Percentiles rank a stretch among this genome's conserved stretches.
Evolutionary conservation across 1,284 basidiomycete genomes (phyloP).

Genomic region (Pseudozyma hubeiensis): DNA sequence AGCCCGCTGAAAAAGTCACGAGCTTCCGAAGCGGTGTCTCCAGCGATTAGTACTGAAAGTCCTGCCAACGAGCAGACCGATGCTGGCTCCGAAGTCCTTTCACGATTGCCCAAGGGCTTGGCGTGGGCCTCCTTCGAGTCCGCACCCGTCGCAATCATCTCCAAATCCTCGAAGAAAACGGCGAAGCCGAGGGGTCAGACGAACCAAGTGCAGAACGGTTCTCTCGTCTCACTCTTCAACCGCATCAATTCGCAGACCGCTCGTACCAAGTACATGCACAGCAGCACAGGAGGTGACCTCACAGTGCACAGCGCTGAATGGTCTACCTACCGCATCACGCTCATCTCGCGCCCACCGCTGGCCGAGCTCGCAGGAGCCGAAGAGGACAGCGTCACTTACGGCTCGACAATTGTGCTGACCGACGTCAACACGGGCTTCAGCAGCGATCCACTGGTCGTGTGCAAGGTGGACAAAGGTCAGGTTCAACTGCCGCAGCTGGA

Average conservation of each 20-base stretch:
- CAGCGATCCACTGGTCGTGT: conserved; percentile 86
- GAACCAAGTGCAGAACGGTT: conserved; percentile 87
- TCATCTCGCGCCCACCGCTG: conserved; percentile 62
- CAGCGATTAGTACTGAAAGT: conserved; percentile 21
- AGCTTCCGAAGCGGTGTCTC: conserved; percentile 27
- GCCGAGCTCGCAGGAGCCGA: conserved; percentile 50
- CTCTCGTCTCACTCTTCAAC: conserved; percentile 93
- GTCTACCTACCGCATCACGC: conserved; percentile 91
- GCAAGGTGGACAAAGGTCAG: conserved; percentile 90
- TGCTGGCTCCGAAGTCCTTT: conserved; percentile 26
- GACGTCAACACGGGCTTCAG: conserved; percentile 85
- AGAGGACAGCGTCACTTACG: conserved; percentile 78
- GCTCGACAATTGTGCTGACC: conserved; percentile 85
- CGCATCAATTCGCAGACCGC: conserved; percentile 97
- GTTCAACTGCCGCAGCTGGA: conserved; percentile 68
- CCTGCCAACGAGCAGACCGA: conserved; percentile 23
- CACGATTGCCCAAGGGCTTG: conserved; percentile 35
- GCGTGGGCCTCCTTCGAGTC: conserved; percentile 90
- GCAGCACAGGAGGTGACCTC: conserved; percentile 73
- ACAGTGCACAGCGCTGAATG: conserved; percentile 87
- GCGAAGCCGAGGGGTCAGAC: conserved; percentile 93
- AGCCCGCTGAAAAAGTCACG: conserved; percentile 47
- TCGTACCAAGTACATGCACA: conserved; percentile 94
- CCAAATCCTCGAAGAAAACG: conserved; percentile 96
- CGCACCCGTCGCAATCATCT: conserved; percentile 90